These are phyloP conservation scores for Trypanosoma melophagium DNA, from an alignment of 208 protist species.

Conservation along the genomic window DNA sequence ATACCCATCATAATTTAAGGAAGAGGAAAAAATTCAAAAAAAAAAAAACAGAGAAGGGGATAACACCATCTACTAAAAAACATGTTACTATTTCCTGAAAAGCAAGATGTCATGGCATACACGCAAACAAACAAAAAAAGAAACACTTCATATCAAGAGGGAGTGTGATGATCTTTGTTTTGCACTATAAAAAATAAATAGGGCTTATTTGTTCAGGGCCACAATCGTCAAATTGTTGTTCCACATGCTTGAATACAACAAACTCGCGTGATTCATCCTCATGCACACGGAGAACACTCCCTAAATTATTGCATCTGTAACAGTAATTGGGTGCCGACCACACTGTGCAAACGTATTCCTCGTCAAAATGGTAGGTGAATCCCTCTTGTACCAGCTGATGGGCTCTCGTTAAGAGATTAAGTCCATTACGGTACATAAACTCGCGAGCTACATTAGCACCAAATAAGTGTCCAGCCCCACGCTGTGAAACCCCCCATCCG, in stretches of 20 bases:
- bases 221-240: conserved; percentile 43
- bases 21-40: conserved; percentile 5
- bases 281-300: conserved; percentile 91
- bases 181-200: conserved; percentile 67
- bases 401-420: conserved; percentile 83
- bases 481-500: conserved; percentile 76
- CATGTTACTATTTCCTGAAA: background rate
- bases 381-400: conserved; percentile 92
- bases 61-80: conserved; percentile 3
- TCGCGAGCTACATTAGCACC: conserved; percentile 68
- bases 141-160: background rate
- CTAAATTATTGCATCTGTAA: conserved; percentile 96
- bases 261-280: conserved; percentile 86
- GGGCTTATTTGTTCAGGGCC: conserved; percentile 42
- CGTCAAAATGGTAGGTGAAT: conserved; percentile 89
- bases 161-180: background rate
- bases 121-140: conserved; percentile 24
- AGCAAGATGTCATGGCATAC: background rate
- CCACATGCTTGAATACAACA: conserved; percentile 81
- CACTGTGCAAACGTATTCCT: conserved; percentile 92
- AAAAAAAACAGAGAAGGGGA: background rate
- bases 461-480: conserved; percentile 88
- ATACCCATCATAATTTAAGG: background rate
- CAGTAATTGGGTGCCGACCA: conserved; percentile 99
- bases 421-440: conserved; percentile 83